A percentile compares a stretch with the other conserved stretches of the same genome.
Evolutionary conservation across 805 yeast genomes (phyloP).

Genomic region (Nakazawaea populi): DNA sequence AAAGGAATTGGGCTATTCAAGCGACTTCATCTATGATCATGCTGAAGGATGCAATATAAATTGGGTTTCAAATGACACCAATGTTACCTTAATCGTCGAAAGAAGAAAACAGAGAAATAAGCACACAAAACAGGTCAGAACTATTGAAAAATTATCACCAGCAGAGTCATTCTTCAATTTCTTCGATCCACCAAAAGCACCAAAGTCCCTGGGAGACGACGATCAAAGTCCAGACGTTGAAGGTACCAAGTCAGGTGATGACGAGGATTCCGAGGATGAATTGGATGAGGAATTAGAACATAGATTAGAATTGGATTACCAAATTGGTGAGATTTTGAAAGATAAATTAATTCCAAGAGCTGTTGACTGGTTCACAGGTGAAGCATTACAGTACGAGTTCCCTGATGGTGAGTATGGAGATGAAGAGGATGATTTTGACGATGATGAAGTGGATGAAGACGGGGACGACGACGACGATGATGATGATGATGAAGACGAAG

Average conservation of each 20-base stretch:
- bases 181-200: slow-evolving; percentile 87
- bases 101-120: slow-evolving; percentile 97
- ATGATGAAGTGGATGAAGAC: slow-evolving; percentile 55
- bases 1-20: slow-evolving; percentile 88
- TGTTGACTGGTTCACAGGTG: slow-evolving; percentile 97
- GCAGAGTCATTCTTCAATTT: slow-evolving; percentile 92
- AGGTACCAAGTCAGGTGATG: slow-evolving; percentile 31
- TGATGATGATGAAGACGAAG: slow-evolving; percentile 43
- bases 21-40: slow-evolving; percentile 95
- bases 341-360: slow-evolving; percentile 96
- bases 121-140: slow-evolving; percentile 92
- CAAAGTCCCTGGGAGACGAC: slow-evolving; percentile 31
- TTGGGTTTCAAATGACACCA: slow-evolving; percentile 76
- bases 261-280: slow-evolving; percentile 50
- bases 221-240: slow-evolving; percentile 29
- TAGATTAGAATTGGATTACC: slow-evolving; percentile 86
- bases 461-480: slow-evolving; percentile 59
- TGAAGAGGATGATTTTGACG: slow-evolving; percentile 55
- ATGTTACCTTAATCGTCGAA: slow-evolving; percentile 83
- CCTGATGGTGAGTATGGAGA: slow-evolving; percentile 38
- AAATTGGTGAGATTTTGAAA: slow-evolving; percentile 92
- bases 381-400: slow-evolving; percentile 76
- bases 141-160: slow-evolving; percentile 92
- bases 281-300: slow-evolving; percentile 74
- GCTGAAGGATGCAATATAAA: slow-evolving; percentile 86